Percentiles rank a stretch among this genome's conserved stretches.
Evolutionary conservation across 106 monocot species (phyloP).

Genomic region (Cymbidium sinense): DNA sequence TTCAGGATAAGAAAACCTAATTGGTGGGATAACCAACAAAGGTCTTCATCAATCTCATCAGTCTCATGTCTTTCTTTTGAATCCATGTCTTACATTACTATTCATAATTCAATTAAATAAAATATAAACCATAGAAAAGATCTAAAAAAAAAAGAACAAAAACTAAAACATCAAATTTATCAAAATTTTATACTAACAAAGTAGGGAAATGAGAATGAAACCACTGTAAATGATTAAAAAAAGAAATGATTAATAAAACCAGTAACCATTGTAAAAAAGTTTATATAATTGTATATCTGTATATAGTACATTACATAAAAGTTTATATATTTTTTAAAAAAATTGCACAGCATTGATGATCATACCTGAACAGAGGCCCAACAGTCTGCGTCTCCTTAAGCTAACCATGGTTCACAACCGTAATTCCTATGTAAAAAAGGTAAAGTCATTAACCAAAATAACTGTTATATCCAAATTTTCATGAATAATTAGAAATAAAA

Average conservation of each 20-base stretch:
- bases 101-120: not conserved
- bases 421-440: slow-evolving; percentile 2
- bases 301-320: not conserved
- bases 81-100: not conserved
- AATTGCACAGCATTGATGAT: not conserved
- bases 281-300: not conserved
- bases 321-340: slow-evolving; percentile 1
- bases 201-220: not conserved
- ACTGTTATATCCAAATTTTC: not conserved
- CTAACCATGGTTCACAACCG: slow-evolving; percentile 5
- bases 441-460: not conserved
- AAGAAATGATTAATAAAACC: not conserved
- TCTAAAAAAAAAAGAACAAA: not conserved
- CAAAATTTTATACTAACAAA: not conserved
- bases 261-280: not conserved
- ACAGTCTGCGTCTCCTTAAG: slow-evolving; percentile 8
- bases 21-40: not conserved
- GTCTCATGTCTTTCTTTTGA: not conserved
- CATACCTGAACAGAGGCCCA: slow-evolving; percentile 10
- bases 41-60: not conserved
- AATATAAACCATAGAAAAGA: not conserved
- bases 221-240: not conserved
- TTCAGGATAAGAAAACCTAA: not conserved
- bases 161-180: not conserved
- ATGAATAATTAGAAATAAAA: too few relatives aligned